Evolutionary conservation across 768 basidiomycete species (phyloP), one percentile per base, ranked within the genome.

Genomic region (Calocybe cyanea): DNA sequence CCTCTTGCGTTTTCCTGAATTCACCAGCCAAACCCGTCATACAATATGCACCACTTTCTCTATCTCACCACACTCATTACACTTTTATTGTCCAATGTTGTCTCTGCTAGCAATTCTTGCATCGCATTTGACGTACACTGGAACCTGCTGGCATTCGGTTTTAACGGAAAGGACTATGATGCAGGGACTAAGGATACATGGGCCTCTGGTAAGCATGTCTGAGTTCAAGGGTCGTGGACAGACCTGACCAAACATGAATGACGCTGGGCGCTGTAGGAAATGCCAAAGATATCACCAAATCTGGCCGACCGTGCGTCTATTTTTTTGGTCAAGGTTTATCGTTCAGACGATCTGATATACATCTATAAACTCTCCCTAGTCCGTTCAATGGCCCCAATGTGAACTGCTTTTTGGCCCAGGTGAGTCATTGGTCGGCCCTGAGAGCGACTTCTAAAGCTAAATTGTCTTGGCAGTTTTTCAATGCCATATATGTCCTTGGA

Each of bases 91-190:
- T 50, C 49, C 13, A 39, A 43, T 13, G 41, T 49, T 8, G 56
- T 48, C 8, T 51, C 49, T 41, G 58, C 58, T 41, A 46, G 50
- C 37, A 56, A 57, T 43, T 54, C 58, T 8, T 95, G 92, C 60
- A 71, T 92, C 31, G 77, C 84, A 17, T 93, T 94, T 59, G 92
- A 95, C 59, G 57, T 72, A 34, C 69, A 66, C 55, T 92, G 85
- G 81, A 91, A 94, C 63, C 76, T 97, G 42, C 80, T 90, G 42
- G 88, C 85, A 17, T 90, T 97, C 61, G 89, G 87, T 44, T 78
- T 90, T 50, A 78, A 83, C 45, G 84, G 81, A 48, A 85, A 87
- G 57, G 93, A 96, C 64, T 93, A 86, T 70, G 81, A 78, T 54
- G 82, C 87, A 40, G 89, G 92, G 10, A 68, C 78, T 3, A 79